phyloP scores from a whole-genome alignment of 2,329 filamentous ascomycete genomes.

The Fusarium sp. region DNA sequence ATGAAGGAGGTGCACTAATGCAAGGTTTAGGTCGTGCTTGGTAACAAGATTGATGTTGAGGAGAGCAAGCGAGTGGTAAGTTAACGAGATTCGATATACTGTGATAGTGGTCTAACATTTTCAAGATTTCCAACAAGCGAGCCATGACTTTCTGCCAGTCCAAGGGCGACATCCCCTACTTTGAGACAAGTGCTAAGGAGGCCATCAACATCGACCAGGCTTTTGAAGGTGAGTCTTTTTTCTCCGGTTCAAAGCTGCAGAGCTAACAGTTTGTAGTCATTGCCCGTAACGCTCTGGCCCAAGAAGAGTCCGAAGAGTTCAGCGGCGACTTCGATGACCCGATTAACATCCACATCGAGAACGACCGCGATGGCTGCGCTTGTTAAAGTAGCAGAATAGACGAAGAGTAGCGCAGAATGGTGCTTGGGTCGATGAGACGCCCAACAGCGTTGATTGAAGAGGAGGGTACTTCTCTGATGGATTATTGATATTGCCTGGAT shows the following conservation, averaged over 20 bases:
- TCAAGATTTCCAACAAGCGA: slow-evolving; percentile 91
- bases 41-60: slow-evolving; percentile 99
- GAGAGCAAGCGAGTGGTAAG: slow-evolving; percentile 92
- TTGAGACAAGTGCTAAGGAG: slow-evolving; percentile 99
- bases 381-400: slow-evolving; percentile 69
- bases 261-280: slow-evolving; percentile 74
- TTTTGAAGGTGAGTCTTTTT: slow-evolving; percentile 68
- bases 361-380: slow-evolving; percentile 90
- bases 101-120: slow-evolving; percentile 20
- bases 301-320: slow-evolving; percentile 98
- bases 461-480: slow-evolving; percentile 30
- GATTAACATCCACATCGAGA: slow-evolving; percentile 97
- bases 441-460: slow-evolving; percentile 16
- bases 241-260: not conserved
- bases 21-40: slow-evolving; percentile 81
- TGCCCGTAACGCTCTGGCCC: slow-evolving; percentile 91
- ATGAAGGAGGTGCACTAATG: slow-evolving; percentile 35
- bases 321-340: slow-evolving; percentile 97
- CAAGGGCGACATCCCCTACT: slow-evolving; percentile 97
- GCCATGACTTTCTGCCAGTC: slow-evolving; percentile 98
- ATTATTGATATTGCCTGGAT: slow-evolving; percentile 45
- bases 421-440: slow-evolving; percentile 22
- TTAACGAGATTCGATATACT: not conserved
- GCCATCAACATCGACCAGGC: slow-evolving; percentile 95
- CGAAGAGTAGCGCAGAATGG: slow-evolving; percentile 3